Evolutionary conservation across 805 yeast genomes (phyloP).

Genomic region (Metschnikowia chrysomelidarum): DNA sequence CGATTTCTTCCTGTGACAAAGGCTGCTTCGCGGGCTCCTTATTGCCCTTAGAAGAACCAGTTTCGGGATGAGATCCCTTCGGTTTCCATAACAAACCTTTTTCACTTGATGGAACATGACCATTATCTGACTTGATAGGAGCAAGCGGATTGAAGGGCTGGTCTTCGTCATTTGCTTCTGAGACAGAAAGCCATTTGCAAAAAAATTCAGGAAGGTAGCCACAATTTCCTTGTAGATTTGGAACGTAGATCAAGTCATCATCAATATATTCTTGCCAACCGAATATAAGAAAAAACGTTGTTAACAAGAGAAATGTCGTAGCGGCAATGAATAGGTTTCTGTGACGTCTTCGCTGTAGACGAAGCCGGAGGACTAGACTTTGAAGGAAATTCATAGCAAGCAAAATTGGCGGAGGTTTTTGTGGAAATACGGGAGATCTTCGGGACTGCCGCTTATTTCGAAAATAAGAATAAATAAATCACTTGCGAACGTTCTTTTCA

Average conservation of each 20-base stretch:
- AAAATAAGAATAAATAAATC: too few species aligned
- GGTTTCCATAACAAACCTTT: too few species aligned
- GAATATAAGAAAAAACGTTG: conserved; percentile 9
- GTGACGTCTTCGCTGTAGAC: conserved; percentile 19
- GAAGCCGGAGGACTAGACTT: conserved; percentile 12
- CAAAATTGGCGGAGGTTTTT: conserved; percentile 9
- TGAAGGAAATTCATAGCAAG: conserved; percentile 24
- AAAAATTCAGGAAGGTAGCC: conserved; percentile 13
- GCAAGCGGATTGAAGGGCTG: conserved; percentile 8
- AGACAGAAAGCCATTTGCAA: conserved; percentile 7
- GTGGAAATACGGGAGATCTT: too few species aligned
- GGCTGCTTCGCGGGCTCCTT: conserved; percentile 1
- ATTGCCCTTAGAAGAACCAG: neutral
- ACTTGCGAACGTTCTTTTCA: too few species aligned
- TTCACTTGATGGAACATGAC: too few species aligned
- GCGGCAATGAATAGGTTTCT: conserved; percentile 7
- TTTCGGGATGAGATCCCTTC: too few species aligned
- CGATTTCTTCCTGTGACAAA: conserved; percentile 1
- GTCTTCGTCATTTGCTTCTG: neutral
- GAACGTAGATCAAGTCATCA: conserved; percentile 7
- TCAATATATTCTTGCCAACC: conserved; percentile 7
- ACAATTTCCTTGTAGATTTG: conserved; percentile 6
- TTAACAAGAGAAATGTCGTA: conserved; percentile 8
- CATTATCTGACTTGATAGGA: too few species aligned
- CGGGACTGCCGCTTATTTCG: too few species aligned